Conservation (phyloP, 768 basidiomycete species). For the Lactarius akahatsu region DNA sequence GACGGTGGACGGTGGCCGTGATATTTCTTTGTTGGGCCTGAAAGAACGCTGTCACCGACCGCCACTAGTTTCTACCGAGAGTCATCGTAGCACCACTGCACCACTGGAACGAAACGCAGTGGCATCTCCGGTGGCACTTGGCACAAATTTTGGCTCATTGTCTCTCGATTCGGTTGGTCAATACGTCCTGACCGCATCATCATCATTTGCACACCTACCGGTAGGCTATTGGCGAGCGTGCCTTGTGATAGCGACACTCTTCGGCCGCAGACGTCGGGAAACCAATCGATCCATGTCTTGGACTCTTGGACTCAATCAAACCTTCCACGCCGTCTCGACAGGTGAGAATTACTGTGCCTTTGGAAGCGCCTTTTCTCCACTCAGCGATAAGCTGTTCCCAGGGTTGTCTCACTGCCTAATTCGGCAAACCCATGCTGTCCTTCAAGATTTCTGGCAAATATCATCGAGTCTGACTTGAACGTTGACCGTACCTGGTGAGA, state of each 20-base stretch:
- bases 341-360: constrained; percentile 2
- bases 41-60: not conserved
- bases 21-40: not conserved
- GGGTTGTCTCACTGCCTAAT: not conserved
- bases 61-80: not conserved
- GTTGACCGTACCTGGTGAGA: not conserved
- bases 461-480: not conserved
- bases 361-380: constrained; percentile 13
- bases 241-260: constrained; percentile 1
- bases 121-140: not conserved
- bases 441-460: not conserved
- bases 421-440: not conserved
- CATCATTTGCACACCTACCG: not conserved
- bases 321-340: not conserved
- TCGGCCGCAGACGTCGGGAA: constrained; percentile 4
- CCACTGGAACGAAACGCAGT: not conserved
- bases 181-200: not conserved
- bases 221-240: not conserved
- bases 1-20: not conserved
- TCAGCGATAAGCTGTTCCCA: not conserved
- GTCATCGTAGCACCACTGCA: not conserved
- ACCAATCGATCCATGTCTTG: not conserved
- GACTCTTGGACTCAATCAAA: constrained; percentile 3
- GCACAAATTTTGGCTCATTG: not conserved
- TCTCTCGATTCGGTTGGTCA: not conserved